These are phyloP conservation scores for Penicillium janthinellum DNA, from an alignment of 2,329 filamentous ascomycete genomes.

Conservation along the genomic window DNA sequence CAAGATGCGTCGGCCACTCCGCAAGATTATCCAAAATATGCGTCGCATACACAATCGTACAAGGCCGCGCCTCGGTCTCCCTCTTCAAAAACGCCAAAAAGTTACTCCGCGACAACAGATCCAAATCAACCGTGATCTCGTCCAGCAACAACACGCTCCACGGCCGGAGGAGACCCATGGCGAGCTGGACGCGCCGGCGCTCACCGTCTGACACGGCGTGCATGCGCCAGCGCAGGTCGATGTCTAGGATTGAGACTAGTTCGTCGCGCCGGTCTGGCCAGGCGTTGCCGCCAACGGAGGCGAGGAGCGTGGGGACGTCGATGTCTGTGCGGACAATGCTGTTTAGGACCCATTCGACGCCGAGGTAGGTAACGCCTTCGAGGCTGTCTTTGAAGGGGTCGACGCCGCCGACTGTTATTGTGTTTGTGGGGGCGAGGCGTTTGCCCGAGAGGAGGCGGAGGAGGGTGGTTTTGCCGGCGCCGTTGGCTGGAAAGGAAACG, in stretches of 20 bases:
- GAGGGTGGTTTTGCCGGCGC: constrained; percentile 94
- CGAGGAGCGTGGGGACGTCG: constrained; percentile 80
- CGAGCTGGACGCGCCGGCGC: constrained; percentile 84
- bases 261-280: constrained; percentile 83
- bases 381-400: constrained; percentile 91
- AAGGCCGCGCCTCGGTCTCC: constrained; percentile 79
- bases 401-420: constrained; percentile 75
- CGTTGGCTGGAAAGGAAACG: constrained; percentile 66
- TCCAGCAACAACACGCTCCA: constrained; percentile 91
- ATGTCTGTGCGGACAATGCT: constrained; percentile 95
- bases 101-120: constrained; percentile 79
- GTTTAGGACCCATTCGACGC: constrained; percentile 97
- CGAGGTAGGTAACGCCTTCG: constrained; percentile 94
- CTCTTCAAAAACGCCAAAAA: constrained; percentile 84
- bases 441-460: constrained; percentile 93
- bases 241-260: constrained; percentile 83
- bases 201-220: constrained; percentile 94
- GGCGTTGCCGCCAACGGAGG: constrained; percentile 80
- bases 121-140: constrained; percentile 95
- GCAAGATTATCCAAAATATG: constrained; percentile 96
- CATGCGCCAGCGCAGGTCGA: constrained; percentile 92
- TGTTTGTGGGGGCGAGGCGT: constrained; percentile 76
- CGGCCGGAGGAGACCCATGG: constrained; percentile 89
- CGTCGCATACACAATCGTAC: constrained; percentile 95
- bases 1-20: constrained; percentile 91